Evolutionary conservation across 2,329 filamentous ascomycete genomes (phyloP), one percentile per base, ranked within the genome.

Genomic region (Pyrenophora graminea): DNA sequence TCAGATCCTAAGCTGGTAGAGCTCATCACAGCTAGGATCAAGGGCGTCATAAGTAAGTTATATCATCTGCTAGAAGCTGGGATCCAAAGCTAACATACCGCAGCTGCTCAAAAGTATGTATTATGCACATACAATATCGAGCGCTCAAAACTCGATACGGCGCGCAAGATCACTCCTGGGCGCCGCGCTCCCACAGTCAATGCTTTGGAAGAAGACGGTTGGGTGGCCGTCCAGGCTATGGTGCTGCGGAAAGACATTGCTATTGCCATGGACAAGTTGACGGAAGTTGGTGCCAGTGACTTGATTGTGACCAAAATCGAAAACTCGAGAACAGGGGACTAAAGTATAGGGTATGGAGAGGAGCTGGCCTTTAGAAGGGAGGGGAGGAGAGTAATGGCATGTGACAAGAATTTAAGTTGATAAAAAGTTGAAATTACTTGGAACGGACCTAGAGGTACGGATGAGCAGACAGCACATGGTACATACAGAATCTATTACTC

Each of bases 111-210:
- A 77, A 88, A 86, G 74, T 97, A 89, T 71, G 91, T 97, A 23
- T 84, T 97, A 25, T 97, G 94, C 79, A 91, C 95, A 70, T 99
- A 97, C 82, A 99, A 99, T 77, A 85, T 97, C 52, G 83, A 89
- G 62, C 85, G 92, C 55, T 72, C 76, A 40, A 82, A 84, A 46
- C 83, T 99, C 49, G 68, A 80, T 6, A 77, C 79, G 27, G 92
- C 89, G 7, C 84, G 82, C 39, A 82, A 82, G 62, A 89, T 97
- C 70, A 97, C 94, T 0, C 94, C 94, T 0, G 94, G 94, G 56
- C 96, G 94, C 79, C 88, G 94, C 43, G 92, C 94, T 2, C 90
- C 94, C 2, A 97, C 93, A 2, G 82, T 97, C 62, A 97, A 89
- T n/a, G 80, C 88, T 13, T 80, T 99, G 3, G 93, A 97, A 62